Evolutionary conservation across 768 basidiomycete genomes (phyloP).

Genomic region (Leccinum fibrillosum): DNA sequence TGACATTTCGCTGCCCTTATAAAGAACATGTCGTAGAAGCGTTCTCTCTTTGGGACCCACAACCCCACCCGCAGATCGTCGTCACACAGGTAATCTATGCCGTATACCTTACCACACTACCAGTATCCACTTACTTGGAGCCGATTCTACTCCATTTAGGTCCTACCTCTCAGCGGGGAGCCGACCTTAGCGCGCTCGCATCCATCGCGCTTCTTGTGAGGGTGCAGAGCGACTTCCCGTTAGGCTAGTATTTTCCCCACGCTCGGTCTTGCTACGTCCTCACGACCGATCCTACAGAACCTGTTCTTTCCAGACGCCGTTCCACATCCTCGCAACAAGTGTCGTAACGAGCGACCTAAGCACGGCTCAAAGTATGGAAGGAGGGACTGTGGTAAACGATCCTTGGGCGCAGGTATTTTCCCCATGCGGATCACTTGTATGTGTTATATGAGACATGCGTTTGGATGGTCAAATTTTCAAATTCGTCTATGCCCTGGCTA

Average conservation of each 20-base stretch:
- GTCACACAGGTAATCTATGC: slow-evolving; percentile 30
- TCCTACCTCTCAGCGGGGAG: slow-evolving; percentile 40
- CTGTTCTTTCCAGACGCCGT: slow-evolving; percentile 44
- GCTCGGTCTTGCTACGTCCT: slow-evolving; percentile 1
- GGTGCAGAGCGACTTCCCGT: slow-evolving; percentile 56
- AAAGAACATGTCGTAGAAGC: slow-evolving; percentile 23
- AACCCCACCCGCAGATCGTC: slow-evolving; percentile 30
- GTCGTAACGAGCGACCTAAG: slow-evolving; percentile 73
- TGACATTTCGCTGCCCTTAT: slow-evolving; percentile 25
- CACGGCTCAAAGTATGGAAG: slow-evolving; percentile 65
- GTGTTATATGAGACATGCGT: slow-evolving; percentile 14
- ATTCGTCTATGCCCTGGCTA: background rate
- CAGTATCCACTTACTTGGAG: slow-evolving; percentile 8
- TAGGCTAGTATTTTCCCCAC: slow-evolving; percentile 35
- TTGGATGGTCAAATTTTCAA: slow-evolving; percentile 7
- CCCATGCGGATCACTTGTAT: slow-evolving; percentile 4
- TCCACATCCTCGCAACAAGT: slow-evolving; percentile 67
- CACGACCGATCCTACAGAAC: slow-evolving; percentile 18
- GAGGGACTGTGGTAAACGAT: slow-evolving; percentile 29
- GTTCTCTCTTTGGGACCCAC: slow-evolving; percentile 30
- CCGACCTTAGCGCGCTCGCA: slow-evolving; percentile 53
- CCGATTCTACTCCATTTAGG: slow-evolving; percentile 16
- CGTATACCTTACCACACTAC: slow-evolving; percentile 11
- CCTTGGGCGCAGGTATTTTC: slow-evolving; percentile 13
- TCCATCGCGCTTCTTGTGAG: slow-evolving; percentile 75